Percentiles rank a stretch among this genome's conserved stretches.
phyloP scores from a whole-genome alignment of 2,329 filamentous ascomycete species.

The Diaporthe sp. region DNA sequence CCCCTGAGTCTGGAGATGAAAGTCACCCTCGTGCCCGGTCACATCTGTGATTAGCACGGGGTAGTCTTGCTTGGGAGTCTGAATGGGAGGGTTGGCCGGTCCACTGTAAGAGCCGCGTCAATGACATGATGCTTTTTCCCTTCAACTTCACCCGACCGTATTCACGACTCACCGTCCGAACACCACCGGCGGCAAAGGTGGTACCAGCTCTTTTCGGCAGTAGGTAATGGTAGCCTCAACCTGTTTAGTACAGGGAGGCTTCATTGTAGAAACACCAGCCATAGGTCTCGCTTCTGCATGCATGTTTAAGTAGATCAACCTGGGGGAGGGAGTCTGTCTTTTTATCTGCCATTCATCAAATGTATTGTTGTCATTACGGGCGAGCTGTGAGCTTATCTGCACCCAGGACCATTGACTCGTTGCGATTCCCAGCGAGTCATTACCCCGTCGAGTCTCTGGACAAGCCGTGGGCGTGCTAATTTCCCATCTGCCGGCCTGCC shows the following conservation, averaged over 20 bases:
- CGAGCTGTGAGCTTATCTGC: neutral
- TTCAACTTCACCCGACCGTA: rapidly evolving
- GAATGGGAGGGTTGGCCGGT: slow-evolving; percentile 5
- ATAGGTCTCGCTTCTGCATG: neutral
- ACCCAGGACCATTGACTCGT: neutral
- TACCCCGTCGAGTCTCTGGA: neutral
- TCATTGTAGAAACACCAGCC: neutral
- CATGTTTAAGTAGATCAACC: neutral
- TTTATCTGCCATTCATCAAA: neutral
- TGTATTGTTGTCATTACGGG: neutral
- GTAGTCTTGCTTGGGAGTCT: slow-evolving; percentile 21
- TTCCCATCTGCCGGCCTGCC: neutral
- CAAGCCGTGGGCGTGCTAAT: neutral
- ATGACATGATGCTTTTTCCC: neutral
- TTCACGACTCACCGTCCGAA: neutral
- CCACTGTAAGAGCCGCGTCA: neutral
- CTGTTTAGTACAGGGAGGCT: neutral
- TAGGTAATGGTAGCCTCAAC: neutral
- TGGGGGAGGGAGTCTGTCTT: too few species aligned
- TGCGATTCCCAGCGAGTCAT: neutral
- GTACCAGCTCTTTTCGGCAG: neutral
- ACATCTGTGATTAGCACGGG: slow-evolving; percentile 17
- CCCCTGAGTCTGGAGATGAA: slow-evolving; percentile 1
- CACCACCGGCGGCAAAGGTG: neutral
- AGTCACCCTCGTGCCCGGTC: slow-evolving; percentile 12